Base-by-base conservation (phyloP, 805 yeast species). In the Brettanomyces sp. region DNA sequence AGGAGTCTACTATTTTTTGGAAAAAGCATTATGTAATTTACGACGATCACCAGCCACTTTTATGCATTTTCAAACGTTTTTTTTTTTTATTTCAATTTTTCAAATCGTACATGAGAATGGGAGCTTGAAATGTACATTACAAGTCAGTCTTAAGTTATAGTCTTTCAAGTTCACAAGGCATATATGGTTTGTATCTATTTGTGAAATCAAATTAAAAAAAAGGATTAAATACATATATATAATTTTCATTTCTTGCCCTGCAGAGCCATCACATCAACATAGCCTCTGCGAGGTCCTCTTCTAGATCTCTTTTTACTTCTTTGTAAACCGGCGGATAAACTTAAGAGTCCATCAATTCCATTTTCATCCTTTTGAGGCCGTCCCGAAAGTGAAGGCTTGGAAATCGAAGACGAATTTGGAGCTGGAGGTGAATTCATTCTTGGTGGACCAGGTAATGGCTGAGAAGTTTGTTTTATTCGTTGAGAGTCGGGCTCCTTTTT, bases 191-290 rank as follows among this genome's bases (percentile, higher is more conserved):
- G 32, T 28, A 28, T 28, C 32, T 28, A 28, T 28, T 28, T 28
- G 32, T 28, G 11, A 28, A 9, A 7, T 28, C 32, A 28, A 28
- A 28, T 18, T 18, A 18, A 9, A 28, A 28, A 28, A 28, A 28
- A 7, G 2, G 37, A 35, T 35, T 35, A 8, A 7, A 35, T 35
- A 7, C 24, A n/a, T 14, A 14, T 37, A 11, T 37, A n/a, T 37
- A n/a, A 7, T 35, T 18, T 35, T 18, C 22, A 35, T 35, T 35
- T 35, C 37, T 35, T 35, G 13, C 37, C 13, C 42, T 50, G 51
- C 36, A 59, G 56, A 13, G 62, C 57, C 82, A 82, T 76, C 6
- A 82, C 82, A 59, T 82, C 84, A 41, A 82, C 86, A 56, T 82
- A 82, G 4, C 78, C 70, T 52, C 69, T 64, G 44, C 76, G 66